phyloP scores from a whole-genome alignment of 2,329 filamentous ascomycete species.

The Colletotrichum sidae region DNA sequence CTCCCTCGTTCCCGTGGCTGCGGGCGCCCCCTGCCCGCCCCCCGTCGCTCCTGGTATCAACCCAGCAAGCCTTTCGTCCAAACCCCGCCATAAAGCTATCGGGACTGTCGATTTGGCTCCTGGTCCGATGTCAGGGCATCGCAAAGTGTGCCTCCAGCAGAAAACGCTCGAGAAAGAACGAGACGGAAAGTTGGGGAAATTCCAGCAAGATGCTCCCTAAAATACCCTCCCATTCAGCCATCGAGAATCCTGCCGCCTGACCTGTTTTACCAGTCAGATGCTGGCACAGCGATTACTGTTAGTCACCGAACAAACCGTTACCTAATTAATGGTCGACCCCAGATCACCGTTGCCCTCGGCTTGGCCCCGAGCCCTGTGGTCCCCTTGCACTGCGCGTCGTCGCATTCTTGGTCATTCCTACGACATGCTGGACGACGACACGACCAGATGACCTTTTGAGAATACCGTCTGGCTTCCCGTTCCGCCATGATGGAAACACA shows the following conservation, averaged over 20 bases:
- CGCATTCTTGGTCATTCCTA: conserved; percentile 1
- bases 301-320: conserved; percentile 19
- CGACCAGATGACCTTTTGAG: no score
- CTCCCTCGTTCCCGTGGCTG: conserved; percentile 23
- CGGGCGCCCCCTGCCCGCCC: conserved; percentile 31
- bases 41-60: conserved; percentile 20
- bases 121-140: conserved; percentile 21
- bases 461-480: not conserved
- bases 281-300: not conserved
- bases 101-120: conserved; percentile 33
- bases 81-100: conserved; percentile 27
- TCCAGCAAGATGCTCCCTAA: conserved; percentile 8
- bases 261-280: conserved; percentile 20
- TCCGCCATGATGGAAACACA: conserved; percentile 28
- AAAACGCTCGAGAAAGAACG: not conserved
- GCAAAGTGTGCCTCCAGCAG: no score
- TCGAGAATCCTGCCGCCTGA: conserved; percentile 18
- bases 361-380: conserved; percentile 26
- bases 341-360: conserved; percentile 7
- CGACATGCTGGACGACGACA: no score
- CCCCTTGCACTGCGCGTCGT: conserved; percentile 7
- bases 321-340: conserved; percentile 32
- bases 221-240: conserved; percentile 3
- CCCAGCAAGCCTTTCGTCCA: conserved; percentile 31
- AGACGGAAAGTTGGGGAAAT: not conserved